A percentile compares a stretch with the other conserved stretches of the same genome.
These are phyloP conservation scores for Staphylotrichum longicolle DNA, from an alignment of 495 filamentous ascomycete genomes.

Conservation along the genomic window DNA sequence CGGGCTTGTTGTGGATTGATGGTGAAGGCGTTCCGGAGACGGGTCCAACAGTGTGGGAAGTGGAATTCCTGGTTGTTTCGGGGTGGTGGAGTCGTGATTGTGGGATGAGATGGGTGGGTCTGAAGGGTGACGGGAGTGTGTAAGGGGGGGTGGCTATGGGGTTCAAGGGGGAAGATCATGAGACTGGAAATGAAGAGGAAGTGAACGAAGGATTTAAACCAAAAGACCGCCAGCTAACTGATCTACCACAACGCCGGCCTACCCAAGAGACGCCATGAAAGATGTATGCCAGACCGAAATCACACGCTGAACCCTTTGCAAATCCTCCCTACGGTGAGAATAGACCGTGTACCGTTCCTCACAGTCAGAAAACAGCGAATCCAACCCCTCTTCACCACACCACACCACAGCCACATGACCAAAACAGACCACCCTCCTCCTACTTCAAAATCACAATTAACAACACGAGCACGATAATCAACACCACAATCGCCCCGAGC, in stretches of 20 bases:
- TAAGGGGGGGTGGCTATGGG: no score
- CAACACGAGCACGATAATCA: slow-evolving; percentile 75
- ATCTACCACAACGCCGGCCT: not conserved
- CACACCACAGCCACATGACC: not conserved
- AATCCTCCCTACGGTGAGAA: no score
- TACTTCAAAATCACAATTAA: slow-evolving; percentile 77
- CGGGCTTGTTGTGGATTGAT: slow-evolving; percentile 17
- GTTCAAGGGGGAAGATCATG: no score
- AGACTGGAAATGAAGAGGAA: no score
- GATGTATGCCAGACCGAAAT: no score
- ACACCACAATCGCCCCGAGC: slow-evolving; percentile 68
- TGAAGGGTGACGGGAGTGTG: no score
- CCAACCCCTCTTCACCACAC: not conserved
- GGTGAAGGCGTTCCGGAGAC: not conserved
- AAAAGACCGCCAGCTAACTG: not conserved
- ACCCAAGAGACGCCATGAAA: not conserved
- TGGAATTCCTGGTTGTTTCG: no score
- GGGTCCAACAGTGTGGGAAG: not conserved
- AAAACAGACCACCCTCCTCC: not conserved
- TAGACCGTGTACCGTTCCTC: no score
- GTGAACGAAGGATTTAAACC: not conserved
- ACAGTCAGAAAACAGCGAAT: no score
- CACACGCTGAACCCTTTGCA: no score
- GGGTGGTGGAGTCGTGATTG: no score
- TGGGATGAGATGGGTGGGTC: no score